Conservation (phyloP, 805 yeast genomes). For the Candida easanensis region DNA sequence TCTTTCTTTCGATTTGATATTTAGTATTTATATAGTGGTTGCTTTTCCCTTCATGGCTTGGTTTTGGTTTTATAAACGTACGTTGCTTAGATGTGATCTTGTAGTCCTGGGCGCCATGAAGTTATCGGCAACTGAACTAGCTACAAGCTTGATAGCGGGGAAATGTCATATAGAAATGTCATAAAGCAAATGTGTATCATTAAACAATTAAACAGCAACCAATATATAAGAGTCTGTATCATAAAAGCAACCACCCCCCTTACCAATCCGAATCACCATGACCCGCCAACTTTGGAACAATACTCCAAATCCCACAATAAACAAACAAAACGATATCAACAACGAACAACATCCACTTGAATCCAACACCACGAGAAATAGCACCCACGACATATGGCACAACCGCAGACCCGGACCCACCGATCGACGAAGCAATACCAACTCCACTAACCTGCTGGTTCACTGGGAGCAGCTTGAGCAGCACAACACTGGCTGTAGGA, state of each 20-base stretch:
- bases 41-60: not conserved
- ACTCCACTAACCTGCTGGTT: constrained; percentile 62
- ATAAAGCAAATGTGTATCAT: no score
- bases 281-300: constrained; percentile 7
- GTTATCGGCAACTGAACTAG: no score
- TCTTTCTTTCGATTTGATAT: no score
- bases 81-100: no score
- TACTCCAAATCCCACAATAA: constrained; percentile 11
- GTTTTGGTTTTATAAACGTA: not conserved
- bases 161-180: no score
- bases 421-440: constrained; percentile 58
- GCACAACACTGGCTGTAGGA: constrained; percentile 67
- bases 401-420: constrained; percentile 30
- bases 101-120: no score
- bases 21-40: not conserved
- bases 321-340: constrained; percentile 7
- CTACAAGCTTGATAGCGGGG: no score
- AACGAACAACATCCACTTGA: constrained; percentile 11
- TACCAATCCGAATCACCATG: not conserved
- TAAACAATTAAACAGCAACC: no score
- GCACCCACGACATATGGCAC: constrained; percentile 45
- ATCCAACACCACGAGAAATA: constrained; percentile 16
- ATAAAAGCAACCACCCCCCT: no score
- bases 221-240: no score
- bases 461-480: constrained; percentile 60